A percentile compares a stretch with the other conserved stretches of the same genome.
phyloP scores from a whole-genome alignment of 2,329 filamentous ascomycete species.

The Pseudocercospora vitis region DNA sequence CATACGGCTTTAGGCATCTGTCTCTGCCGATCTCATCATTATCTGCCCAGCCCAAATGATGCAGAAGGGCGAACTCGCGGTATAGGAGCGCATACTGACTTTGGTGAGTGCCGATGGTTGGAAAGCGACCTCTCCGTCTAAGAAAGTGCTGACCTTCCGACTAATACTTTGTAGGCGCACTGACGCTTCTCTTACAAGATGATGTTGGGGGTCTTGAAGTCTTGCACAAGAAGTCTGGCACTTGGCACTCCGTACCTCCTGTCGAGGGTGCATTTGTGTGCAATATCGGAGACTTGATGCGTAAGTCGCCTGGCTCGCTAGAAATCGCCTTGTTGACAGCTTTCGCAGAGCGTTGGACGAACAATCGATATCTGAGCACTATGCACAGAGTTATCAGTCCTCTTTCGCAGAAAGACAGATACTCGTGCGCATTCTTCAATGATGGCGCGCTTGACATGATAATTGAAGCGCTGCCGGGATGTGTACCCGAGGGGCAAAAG shows the following conservation, averaged over 20 bases:
- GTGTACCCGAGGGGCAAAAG: not conserved
- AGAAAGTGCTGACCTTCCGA: too few relatives aligned
- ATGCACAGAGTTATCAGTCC: not conserved
- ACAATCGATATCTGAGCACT: not conserved
- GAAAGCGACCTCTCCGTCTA: too few relatives aligned
- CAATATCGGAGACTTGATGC: not conserved
- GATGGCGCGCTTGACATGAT: not conserved
- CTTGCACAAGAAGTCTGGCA: not conserved
- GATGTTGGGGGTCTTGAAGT: not conserved
- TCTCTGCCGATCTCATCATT: not conserved
- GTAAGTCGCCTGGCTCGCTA: not conserved
- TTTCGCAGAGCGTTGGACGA: not conserved
- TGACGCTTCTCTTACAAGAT: not conserved
- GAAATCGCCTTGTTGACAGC: not conserved
- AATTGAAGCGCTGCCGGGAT: not conserved
- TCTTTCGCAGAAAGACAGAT: not conserved
- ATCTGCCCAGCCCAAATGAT: not conserved
- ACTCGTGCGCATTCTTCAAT: not conserved
- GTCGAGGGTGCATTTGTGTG: not conserved
- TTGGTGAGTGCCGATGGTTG: too few relatives aligned
- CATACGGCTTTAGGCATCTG: not conserved
- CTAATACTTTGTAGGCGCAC: too few relatives aligned
- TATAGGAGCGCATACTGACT: not conserved
- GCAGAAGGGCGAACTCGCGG: not conserved
- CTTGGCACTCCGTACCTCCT: not conserved